Evolutionary conservation across 78 protist genomes (phyloP).

Genomic region (Trichosphaerium sp.): DNA sequence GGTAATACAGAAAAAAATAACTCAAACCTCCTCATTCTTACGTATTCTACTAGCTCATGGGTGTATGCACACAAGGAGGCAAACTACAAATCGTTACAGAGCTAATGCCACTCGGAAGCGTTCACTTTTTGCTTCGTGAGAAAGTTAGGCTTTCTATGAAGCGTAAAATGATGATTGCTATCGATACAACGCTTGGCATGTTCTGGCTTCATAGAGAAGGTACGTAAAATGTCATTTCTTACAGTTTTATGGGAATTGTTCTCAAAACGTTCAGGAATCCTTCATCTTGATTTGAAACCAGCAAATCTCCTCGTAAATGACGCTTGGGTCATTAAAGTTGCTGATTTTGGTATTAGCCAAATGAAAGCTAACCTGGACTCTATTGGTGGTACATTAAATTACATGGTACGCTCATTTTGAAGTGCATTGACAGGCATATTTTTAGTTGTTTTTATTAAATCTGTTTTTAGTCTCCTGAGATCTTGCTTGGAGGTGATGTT

Average conservation of each 20-base stretch:
- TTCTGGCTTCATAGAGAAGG: conserved; percentile 49
- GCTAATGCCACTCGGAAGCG: conserved; percentile 46
- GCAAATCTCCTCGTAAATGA: conserved; percentile 35
- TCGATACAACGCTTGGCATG: conserved; percentile 51
- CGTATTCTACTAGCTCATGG: conserved; percentile 34
- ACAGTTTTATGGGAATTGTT: too few species aligned
- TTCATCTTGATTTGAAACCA: conserved; percentile 45
- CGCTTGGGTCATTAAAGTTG: conserved; percentile 44
- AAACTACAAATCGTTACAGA: conserved; percentile 39
- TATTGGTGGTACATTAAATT: conserved; percentile 42
- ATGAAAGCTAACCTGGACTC: conserved; percentile 5
- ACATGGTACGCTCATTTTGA: conserved; percentile 36
- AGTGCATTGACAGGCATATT: neutral
- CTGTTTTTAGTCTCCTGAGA: neutral
- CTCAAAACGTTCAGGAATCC: conserved; percentile 27
- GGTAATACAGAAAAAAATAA: too few species aligned
- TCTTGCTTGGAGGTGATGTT: conserved; percentile 19
- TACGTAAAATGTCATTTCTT: too few species aligned
- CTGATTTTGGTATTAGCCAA: conserved; percentile 23
- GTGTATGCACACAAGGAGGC: conserved; percentile 40
- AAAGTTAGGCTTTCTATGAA: neutral
- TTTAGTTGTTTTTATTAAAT: neutral
- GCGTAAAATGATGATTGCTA: conserved; percentile 35
- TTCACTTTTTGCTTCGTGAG: conserved; percentile 17
- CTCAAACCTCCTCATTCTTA: conserved; percentile 31